Base-by-base conservation (phyloP, 176 grass and related monocot genomes). In the Otatea glauca region DNA sequence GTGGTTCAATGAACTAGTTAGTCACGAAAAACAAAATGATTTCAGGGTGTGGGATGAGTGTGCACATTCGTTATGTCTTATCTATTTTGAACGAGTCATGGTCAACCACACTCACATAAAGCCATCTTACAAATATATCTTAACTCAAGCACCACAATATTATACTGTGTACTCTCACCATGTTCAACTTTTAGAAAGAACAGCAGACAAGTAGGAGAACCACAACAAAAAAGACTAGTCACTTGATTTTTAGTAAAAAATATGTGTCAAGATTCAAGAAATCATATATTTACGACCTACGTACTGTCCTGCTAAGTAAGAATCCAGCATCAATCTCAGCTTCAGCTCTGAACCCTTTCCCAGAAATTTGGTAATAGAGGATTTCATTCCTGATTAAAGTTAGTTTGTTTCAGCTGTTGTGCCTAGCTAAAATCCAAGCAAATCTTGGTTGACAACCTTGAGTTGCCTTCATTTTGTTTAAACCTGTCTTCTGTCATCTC, bases 361-460 rank as follows among this genome's bases (percentile, higher is more conserved):
- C 37, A 51, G 45, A 79, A 32, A 32, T 45, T 67, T 55, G 29
- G 32, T 10, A 58, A 59, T 17, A 55, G 38, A 84, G 41, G 32
- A 55, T 76, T 55, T 14, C 5, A 2, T 76, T 84, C 35, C 47
- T 68, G 49, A 23, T n/a, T 7, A 55, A 84, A 43, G 48, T 29
- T 76, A 4, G 49, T 38, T 58, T 21, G 3, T 35, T 67, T 44
- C 47, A 84, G 16, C 45, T 21, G 4, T 56, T 25, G 7, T 72
- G 20, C 21, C 45, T 78, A 72, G n/a, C 9, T 6, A 72, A 63
- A 83, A 63, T 76, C n/a, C 23, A 77, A 77, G 25, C 6, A 45
- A 38, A 37, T 67, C 14, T 44, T 45, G 32, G 37, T 9, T n/a
- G 6, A 76, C 72, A 58, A 34, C 17, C 27, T 78, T 37, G 39